Base-by-base conservation (phyloP, 768 basidiomycete genomes). In the Collybia sordida region DNA sequence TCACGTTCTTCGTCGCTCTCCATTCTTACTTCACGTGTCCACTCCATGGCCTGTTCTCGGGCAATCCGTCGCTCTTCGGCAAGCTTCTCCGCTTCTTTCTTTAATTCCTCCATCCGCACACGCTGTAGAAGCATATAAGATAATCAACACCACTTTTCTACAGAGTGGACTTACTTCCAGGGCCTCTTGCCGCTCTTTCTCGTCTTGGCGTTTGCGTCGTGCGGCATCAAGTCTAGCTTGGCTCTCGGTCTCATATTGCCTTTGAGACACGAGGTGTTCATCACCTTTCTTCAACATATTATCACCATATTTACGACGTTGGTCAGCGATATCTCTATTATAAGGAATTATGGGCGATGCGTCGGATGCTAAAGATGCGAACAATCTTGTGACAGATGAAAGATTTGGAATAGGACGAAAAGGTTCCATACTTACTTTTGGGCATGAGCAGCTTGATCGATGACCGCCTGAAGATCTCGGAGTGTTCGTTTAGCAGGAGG, bases 291-390 rank as follows among this genome's bases (percentile, higher is more conserved):
- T 79, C 46, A 96, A 64, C 77, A 98, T 85, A 59, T 79, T 86
- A 53, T 91, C 88, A 11, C 94, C 93, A 59, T 98, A 99, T 64
- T 88, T 88, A 34, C 85, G 79, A 38, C 97, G 84, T 57, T 96
- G 89, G 57, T 93, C 88, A 0, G 94, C 93, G 40, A 98, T 79
- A 42, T 96, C 93, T 8, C 80, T 76, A 58, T 77, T 90, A 68
- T 98, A 98, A 0, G 93, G 92, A 15, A 95, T 75, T 42, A 78
- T 69, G 0, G 79, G 64, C 0, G 86, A 78, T 48, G 79, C 77
- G 59, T 94, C 91, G 5, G 79, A 78, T 0, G 92, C 90, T 17
- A 99, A 75, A 0, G 90, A 84, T 8, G 80, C 86, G 69, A 98
- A 98, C 7, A 95, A 68, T 58, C 93, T 95, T 54, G 14, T 49